These are phyloP conservation scores for Myxozyma vanderwaltii DNA, from an alignment of 805 yeast species.

Conservation along the genomic window DNA sequence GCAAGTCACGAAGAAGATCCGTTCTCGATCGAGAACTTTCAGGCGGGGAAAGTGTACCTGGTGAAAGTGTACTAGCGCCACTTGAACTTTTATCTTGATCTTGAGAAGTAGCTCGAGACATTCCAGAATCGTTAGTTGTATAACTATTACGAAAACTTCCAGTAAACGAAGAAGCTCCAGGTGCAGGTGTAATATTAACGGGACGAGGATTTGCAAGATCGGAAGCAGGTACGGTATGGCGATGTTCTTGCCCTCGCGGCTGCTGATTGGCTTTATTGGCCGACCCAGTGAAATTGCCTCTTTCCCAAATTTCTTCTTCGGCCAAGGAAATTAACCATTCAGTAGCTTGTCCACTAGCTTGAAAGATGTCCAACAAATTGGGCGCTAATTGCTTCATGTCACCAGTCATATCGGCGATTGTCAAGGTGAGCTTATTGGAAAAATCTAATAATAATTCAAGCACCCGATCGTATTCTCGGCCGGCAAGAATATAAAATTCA, in stretches of 20 bases:
- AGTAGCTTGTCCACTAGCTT: constrained; percentile 65
- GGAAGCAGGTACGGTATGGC: background rate
- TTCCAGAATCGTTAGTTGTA: background rate
- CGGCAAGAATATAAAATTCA: constrained; percentile 49
- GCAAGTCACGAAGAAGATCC: constrained; percentile 1
- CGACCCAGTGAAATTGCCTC: constrained; percentile 18
- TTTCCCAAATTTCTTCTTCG: constrained; percentile 57
- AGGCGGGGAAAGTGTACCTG: constrained; percentile 23
- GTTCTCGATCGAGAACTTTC: constrained; percentile 8
- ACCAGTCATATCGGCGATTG: constrained; percentile 46
- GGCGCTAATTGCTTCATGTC: constrained; percentile 40
- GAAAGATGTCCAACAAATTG: constrained; percentile 70
- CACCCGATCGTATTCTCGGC: constrained; percentile 59
- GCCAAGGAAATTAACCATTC: constrained; percentile 74
- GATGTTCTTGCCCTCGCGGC: background rate
- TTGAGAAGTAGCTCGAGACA: constrained; percentile 5
- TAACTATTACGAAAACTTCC: background rate
- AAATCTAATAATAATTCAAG: constrained; percentile 56
- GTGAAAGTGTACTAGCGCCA: constrained; percentile 21
- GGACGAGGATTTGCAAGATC: background rate
- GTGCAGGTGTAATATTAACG: background rate
- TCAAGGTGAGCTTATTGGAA: constrained; percentile 41
- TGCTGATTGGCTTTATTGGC: background rate
- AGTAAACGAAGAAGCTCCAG: background rate
- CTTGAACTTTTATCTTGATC: constrained; percentile 8